Evolutionary conservation across 176 grass and related monocot genomes (phyloP), one percentile per base, ranked within the genome.

Genomic region (Typha latifolia): DNA sequence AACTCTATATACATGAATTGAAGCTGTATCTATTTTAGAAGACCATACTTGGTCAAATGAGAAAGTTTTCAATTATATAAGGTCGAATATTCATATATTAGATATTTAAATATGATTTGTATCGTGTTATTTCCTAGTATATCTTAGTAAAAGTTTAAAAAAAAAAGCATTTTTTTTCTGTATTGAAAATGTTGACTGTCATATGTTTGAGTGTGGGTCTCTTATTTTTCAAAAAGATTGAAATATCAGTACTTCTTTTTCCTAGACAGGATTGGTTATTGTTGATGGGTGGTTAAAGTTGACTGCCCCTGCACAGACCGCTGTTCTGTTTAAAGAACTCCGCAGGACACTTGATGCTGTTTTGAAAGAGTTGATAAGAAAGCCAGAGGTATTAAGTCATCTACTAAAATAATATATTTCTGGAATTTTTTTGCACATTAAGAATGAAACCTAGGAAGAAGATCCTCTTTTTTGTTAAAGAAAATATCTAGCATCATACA

Each of bases 211-310:
- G 13, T 53, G 26, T 67, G 61, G 76, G 13, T 34, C 18, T 72
- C 47, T 47, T 68, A n/a, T 65, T 65, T 51, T 51, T 81, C 8
- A 71, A 12, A 48, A 75, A 59, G 62, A 51, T 20, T 74, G 21
- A 63, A 37, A 64, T 65, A 48, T 18, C 64, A 21, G 20, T 4
- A 22, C 12, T 49, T 71, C 48, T 23, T 47, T 79, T 77, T 75
- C 64, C 11, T 74, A 97, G 93, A 78, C 69, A 67, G 93, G 88
- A 75, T 79, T 82, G 47, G 83, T 90, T 63, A 63, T 90, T 67
- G 84, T 90, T 84, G 93, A 92, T 18, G 89, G 83, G 51, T 97
- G 93, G 93, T 82, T 97, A 72, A 97, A 82, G 76, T 66, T 97
- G 43, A 79, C 72, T 86, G 93, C 93, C 71, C 88, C 93, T 62